phyloP scores from a whole-genome alignment of 306 rosid species.

The Cercis canadensis region DNA sequence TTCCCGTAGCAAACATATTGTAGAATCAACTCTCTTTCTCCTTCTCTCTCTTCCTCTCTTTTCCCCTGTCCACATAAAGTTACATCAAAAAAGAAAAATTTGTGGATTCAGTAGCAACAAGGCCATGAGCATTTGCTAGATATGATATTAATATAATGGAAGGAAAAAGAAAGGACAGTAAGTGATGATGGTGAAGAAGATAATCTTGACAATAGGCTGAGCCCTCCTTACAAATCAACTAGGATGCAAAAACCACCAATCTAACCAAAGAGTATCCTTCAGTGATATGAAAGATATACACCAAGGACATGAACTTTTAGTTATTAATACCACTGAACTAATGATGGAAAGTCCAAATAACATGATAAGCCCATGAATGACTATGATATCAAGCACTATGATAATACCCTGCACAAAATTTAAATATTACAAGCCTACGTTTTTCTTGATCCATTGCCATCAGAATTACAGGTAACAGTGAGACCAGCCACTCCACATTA shows the following conservation, averaged over 20 bases:
- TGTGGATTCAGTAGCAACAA: background rate
- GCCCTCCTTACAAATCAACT: background rate
- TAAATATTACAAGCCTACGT: background rate
- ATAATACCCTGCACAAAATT: too few species aligned
- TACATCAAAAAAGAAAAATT: background rate
- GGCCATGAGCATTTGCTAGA: background rate
- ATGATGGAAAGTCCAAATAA: background rate
- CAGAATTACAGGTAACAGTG: too few species aligned
- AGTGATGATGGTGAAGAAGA: background rate
- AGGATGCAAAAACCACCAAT: background rate
- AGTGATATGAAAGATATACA: background rate
- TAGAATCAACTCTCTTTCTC: background rate
- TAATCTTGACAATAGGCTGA: background rate
- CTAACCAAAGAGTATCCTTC: background rate
- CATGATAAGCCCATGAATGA: background rate
- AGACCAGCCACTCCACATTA: too few species aligned
- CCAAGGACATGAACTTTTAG: background rate
- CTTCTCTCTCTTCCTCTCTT: background rate
- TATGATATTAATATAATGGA: background rate
- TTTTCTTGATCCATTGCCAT: too few species aligned
- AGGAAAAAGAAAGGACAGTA: background rate
- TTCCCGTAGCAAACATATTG: constrained; percentile 18
- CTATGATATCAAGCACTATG: too few species aligned
- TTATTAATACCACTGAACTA: background rate
- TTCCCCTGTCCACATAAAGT: background rate